Evolutionary conservation across 192 early-diverging fungal genomes (phyloP).

Genomic region (Coemansia sp.): DNA sequence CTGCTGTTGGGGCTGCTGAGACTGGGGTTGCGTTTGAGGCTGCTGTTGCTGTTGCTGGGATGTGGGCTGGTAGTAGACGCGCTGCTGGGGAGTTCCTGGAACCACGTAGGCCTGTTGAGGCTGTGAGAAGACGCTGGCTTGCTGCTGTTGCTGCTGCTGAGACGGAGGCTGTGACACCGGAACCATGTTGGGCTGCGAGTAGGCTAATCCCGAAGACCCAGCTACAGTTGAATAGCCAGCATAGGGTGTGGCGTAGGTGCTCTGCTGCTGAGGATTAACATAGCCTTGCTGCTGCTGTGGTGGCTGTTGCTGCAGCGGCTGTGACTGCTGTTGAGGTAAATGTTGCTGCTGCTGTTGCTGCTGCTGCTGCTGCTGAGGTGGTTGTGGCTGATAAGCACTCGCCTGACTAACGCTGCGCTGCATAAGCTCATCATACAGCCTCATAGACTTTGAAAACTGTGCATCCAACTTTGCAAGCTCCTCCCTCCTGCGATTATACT

Average conservation of each 20-base stretch:
- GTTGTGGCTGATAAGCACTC: slow-evolving; percentile 7
- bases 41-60: slow-evolving; percentile 5
- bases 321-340: not conserved
- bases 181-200: slow-evolving; percentile 12
- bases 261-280: slow-evolving; percentile 5
- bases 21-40: slow-evolving; percentile 8
- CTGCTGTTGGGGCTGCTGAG: slow-evolving; percentile 9
- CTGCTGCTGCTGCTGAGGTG: slow-evolving; percentile 11
- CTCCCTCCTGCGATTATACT: slow-evolving; percentile 81
- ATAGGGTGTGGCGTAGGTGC: not conserved
- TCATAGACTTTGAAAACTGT: slow-evolving; percentile 40
- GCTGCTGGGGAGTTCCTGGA: not conserved
- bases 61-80: slow-evolving; percentile 5
- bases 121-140: slow-evolving; percentile 1
- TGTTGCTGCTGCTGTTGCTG: slow-evolving; percentile 6
- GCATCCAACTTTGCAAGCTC: slow-evolving; percentile 27
- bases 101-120: slow-evolving; percentile 6
- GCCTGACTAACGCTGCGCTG: slow-evolving; percentile 20
- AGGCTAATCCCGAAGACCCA: not conserved
- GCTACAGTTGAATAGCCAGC: slow-evolving; percentile 5
- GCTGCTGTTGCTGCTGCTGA: slow-evolving; percentile 10
- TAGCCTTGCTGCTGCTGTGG: slow-evolving; percentile 10
- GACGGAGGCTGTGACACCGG: slow-evolving; percentile 10
- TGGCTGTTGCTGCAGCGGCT: slow-evolving; percentile 5
- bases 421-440: slow-evolving; percentile 48